Evolutionary conservation across 2,329 filamentous ascomycete genomes (phyloP).

Genomic region (Diaporthe humulicola): DNA sequence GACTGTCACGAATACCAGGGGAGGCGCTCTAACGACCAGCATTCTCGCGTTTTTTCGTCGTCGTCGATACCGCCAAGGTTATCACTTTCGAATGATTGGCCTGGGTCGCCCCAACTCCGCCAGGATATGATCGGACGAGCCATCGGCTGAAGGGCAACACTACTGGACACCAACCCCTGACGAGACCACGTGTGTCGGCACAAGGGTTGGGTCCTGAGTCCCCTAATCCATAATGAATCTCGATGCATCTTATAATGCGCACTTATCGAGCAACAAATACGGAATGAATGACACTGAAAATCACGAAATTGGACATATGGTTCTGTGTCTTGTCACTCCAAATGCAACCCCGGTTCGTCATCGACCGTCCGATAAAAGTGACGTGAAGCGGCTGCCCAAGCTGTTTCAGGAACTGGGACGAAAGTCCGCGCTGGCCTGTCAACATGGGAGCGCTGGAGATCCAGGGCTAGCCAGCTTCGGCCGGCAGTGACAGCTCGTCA

Average conservation of each 20-base stretch:
- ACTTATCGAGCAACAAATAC: neutral
- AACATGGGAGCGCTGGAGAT: slow-evolving; percentile 1
- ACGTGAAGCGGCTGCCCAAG: slow-evolving; percentile 11
- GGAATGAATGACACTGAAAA: neutral
- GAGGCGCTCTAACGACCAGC: slow-evolving; percentile 43
- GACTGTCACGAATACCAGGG: slow-evolving; percentile 49
- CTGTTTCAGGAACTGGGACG: slow-evolving; percentile 38
- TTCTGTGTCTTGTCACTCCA: neutral
- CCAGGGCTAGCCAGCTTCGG: neutral
- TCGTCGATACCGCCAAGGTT: slow-evolving; percentile 58
- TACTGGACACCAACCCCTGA: neutral
- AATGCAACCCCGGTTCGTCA: neutral
- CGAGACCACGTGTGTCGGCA: neutral
- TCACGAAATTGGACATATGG: neutral
- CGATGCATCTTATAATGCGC: slow-evolving; percentile 1
- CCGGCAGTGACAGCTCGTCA: slow-evolving; percentile 27
- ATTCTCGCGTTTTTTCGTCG: slow-evolving; percentile 58
- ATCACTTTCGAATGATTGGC: slow-evolving; percentile 61
- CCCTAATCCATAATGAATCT: neutral
- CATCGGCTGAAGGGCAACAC: slow-evolving; percentile 59
- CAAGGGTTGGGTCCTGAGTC: neutral
- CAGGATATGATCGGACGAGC: slow-evolving; percentile 66
- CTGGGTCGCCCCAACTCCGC: slow-evolving; percentile 53
- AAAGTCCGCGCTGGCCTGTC: slow-evolving; percentile 17
- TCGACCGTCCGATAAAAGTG: slow-evolving; percentile 1